Evolutionary conservation across 371 early-diverging fungal species (phyloP), one percentile per base, ranked within the genome.

Genomic region (Mucor irregularis): DNA sequence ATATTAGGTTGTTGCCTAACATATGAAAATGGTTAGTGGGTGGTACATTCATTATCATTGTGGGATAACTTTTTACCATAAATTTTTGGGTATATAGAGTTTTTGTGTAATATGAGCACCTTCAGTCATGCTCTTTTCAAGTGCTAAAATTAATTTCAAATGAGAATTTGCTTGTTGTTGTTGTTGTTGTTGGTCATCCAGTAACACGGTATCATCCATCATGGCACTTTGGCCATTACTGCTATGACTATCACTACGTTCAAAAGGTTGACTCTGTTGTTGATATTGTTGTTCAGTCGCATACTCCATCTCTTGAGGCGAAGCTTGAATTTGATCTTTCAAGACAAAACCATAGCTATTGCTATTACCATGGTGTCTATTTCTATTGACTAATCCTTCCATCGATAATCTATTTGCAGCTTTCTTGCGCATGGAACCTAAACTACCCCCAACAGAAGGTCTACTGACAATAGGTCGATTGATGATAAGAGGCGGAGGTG

Each of bases 1-100:
- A 80, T 73, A 42, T 72, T 76, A 5, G 76, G 62, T 56, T 82
- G 84, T 34, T 58, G 58, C 73, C 72, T 71, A 56, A 14, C n/a
- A 26, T 28, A 9, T 22, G 17, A 29, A 11, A 8, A 21, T 8
- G 16, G 35, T 24, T 24, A 2, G n/a, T 39, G 8, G 19, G 46
- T 28, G 21, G 11, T 21, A 31, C 13, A 16, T 17, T 11, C 17
- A 4, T 25, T 42, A 1, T 9, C 1, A 19, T 26, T 37, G 11
- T 30, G n/a, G 0, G 9, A 28, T 29, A 47, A 0, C 4, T 2
- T 10, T 26, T 56, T 65, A 68, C 86, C 86, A 86, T 49, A 86
- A 51, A 39, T 75, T 76, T 55, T 76, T 73, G 51, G 86, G 86
- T 56, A 86, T 75, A 69, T 74, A 78, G n/a, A 86, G 61, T 17